Percentiles rank a stretch among this genome's conserved stretches.
Evolutionary conservation across 2,329 filamentous ascomycete genomes (phyloP).

Genomic region (Monosporascus sp.): DNA sequence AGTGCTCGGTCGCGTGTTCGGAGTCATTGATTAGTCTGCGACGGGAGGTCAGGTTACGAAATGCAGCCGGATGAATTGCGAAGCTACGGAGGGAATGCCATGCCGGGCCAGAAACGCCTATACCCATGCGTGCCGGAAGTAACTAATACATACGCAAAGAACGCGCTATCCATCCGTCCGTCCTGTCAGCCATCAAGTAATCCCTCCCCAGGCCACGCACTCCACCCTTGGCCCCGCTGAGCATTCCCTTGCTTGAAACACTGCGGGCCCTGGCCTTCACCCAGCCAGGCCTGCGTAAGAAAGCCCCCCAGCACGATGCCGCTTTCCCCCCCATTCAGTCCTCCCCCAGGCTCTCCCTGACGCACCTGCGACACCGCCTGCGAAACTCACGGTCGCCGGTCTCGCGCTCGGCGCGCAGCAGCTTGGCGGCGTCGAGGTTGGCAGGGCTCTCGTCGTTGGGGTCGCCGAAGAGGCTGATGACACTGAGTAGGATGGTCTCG

Average conservation of each 20-base stretch:
- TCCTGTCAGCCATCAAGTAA: background rate
- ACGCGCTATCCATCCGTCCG: background rate
- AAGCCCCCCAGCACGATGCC: too few relatives aligned
- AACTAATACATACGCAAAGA: too few relatives aligned
- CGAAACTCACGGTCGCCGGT: slow-evolving; percentile 66
- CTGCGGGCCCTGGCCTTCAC: too few relatives aligned
- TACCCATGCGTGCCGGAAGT: background rate
- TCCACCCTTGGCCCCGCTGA: too few relatives aligned
- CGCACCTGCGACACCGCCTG: slow-evolving; percentile 69
- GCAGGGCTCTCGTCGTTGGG: slow-evolving; percentile 95
- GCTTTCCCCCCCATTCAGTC: slow-evolving; percentile 35
- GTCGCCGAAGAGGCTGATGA: slow-evolving; percentile 85
- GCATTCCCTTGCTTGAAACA: too few relatives aligned
- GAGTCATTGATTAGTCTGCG: slow-evolving; percentile 28
- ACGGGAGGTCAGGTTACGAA: background rate
- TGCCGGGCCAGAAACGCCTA: background rate
- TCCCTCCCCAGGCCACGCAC: too few relatives aligned
- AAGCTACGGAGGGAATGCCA: background rate
- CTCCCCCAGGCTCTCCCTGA: slow-evolving; percentile 75
- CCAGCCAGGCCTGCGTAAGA: too few relatives aligned
- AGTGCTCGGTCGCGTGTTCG: slow-evolving; percentile 69
- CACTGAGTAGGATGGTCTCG: slow-evolving; percentile 86
- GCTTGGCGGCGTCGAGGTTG: slow-evolving; percentile 85
- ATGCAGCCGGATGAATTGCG: background rate
- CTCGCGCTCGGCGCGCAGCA: slow-evolving; percentile 75